These are phyloP conservation scores for Aspergillus ibericus DNA, from an alignment of 2,329 filamentous ascomycete genomes.

Conservation along the genomic window DNA sequence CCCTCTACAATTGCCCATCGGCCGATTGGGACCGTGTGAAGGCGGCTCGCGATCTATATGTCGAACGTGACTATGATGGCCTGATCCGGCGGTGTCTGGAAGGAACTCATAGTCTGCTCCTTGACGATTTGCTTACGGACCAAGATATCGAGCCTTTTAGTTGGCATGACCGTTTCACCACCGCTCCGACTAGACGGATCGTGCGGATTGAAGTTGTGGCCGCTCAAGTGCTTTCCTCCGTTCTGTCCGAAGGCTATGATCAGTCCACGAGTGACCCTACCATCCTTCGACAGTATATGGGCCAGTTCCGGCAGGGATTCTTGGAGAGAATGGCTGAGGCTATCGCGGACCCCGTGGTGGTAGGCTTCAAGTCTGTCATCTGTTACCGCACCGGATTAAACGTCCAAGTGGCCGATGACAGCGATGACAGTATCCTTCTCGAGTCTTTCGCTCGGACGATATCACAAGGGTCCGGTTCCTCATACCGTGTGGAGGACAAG, in stretches of 20 bases:
- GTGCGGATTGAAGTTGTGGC: constrained; percentile 75
- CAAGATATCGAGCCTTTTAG: constrained; percentile 58
- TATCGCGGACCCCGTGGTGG: constrained; percentile 66
- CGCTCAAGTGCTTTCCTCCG: constrained; percentile 57
- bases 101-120: constrained; percentile 70
- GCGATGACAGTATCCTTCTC: constrained; percentile 28
- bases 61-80: constrained; percentile 52
- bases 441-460: constrained; percentile 30
- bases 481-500: constrained; percentile 56
- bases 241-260: constrained; percentile 34
- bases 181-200: constrained; percentile 67
- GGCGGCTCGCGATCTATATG: constrained; percentile 48
- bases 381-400: constrained; percentile 76
- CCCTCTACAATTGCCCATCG: constrained; percentile 61
- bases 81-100: constrained; percentile 66
- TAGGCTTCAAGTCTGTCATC: constrained; percentile 79
- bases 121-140: constrained; percentile 72
- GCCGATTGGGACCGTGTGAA: constrained; percentile 61
- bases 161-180: constrained; percentile 67
- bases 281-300: constrained; percentile 17
- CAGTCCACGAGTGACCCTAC: constrained; percentile 32
- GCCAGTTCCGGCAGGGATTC: constrained; percentile 30
- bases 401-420: constrained; percentile 54
- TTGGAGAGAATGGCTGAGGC: constrained; percentile 53
- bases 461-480: constrained; percentile 25